phyloP scores from a whole-genome alignment of 139 green algal genomes.

The Haematococcus lacustris region DNA sequence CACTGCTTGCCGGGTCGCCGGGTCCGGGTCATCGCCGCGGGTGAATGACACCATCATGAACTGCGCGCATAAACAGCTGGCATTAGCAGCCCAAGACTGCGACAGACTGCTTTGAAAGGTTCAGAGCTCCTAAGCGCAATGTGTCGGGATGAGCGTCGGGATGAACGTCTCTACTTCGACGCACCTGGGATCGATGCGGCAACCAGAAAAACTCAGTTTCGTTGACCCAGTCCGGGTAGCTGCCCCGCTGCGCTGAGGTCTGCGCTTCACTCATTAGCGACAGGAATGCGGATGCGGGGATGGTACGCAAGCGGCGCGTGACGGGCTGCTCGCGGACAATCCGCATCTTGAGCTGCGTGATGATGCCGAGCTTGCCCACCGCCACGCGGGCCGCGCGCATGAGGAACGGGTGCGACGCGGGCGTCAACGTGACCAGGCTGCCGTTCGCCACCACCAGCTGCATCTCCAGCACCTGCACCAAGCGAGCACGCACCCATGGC shows the following conservation, averaged over 20 bases:
- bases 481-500: too few species aligned
- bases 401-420: slow-evolving; percentile 47
- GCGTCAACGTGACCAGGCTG: slow-evolving; percentile 44
- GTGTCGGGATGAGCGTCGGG: too few species aligned
- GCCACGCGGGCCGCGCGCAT: slow-evolving; percentile 32
- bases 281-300: slow-evolving; percentile 22
- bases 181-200: slow-evolving; percentile 25
- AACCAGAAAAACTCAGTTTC: slow-evolving; percentile 50
- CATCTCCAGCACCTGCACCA: slow-evolving; percentile 44
- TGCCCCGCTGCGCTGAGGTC: slow-evolving; percentile 3
- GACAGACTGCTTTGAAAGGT: neutral
- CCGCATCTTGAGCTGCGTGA: slow-evolving; percentile 39
- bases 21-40: slow-evolving; percentile 25
- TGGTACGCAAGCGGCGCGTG: slow-evolving; percentile 16
- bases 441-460: slow-evolving; percentile 71
- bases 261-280: slow-evolving; percentile 21
- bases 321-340: slow-evolving; percentile 31
- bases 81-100: neutral
- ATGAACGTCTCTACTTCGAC: too few species aligned
- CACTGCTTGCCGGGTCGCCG: slow-evolving; percentile 7
- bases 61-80: slow-evolving; percentile 14
- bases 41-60: slow-evolving; percentile 40
- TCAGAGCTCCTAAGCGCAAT: neutral
- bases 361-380: slow-evolving; percentile 48
- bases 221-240: slow-evolving; percentile 34